A percentile compares a stretch with the other conserved stretches of the same genome.
These are phyloP conservation scores for Aspergillus funiculosus DNA, from an alignment of 495 filamentous ascomycete species.

Conservation along the genomic window DNA sequence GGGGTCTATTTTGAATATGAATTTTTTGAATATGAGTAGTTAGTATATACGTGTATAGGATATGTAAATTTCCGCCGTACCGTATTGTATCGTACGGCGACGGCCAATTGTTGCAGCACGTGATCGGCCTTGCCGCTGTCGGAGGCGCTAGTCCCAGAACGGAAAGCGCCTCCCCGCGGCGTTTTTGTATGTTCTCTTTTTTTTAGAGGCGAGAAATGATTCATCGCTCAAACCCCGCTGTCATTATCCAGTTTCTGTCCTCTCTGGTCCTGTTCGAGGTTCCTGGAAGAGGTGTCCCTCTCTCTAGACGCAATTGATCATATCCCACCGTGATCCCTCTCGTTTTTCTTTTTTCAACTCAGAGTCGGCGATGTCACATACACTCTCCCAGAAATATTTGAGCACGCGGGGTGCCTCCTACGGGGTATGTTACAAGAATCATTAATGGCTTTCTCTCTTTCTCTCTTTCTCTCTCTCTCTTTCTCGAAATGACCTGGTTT, in stretches of 20 bases:
- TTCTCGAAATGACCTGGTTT: neutral
- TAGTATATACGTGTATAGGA: no score
- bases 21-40: no score
- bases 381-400: conserved; percentile 66
- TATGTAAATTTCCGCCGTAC: no score
- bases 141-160: conserved; percentile 24
- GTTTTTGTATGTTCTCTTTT: conserved; percentile 6
- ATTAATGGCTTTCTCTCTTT: neutral
- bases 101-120: conserved; percentile 13
- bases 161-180: conserved; percentile 8
- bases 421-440: conserved; percentile 62
- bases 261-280: neutral
- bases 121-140: conserved; percentile 26
- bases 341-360: neutral
- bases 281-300: neutral
- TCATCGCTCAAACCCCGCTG: neutral
- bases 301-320: neutral
- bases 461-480: neutral
- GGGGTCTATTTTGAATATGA: conserved; percentile 2
- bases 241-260: neutral
- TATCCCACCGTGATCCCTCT: neutral
- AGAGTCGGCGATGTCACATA: conserved; percentile 19
- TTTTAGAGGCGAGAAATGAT: conserved; percentile 1
- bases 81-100: neutral
- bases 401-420: conserved; percentile 76